phyloP scores from a whole-genome alignment of 2,329 filamentous ascomycete species.

The Epichloe festucae region DNA sequence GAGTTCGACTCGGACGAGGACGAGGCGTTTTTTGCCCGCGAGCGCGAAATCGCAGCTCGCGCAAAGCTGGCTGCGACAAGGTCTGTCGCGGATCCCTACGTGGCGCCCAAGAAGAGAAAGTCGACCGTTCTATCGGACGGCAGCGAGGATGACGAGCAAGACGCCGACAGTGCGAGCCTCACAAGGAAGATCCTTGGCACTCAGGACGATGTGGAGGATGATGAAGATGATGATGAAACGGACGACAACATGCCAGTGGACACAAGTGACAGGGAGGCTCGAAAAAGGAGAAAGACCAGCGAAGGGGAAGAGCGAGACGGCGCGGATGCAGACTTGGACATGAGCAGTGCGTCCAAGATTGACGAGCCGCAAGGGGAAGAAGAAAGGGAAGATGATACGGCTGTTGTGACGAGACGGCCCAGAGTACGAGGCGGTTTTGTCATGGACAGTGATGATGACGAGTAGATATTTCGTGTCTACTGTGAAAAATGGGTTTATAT shows the following conservation, averaged over 20 bases:
- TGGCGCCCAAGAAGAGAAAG: conserved; percentile 17
- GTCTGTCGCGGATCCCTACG: conserved; percentile 5
- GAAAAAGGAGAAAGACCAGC: conserved; percentile 25
- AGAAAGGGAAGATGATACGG: conserved; percentile 15
- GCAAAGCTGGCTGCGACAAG: conserved; percentile 24
- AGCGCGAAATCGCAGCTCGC: conserved; percentile 46
- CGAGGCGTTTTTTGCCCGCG: conserved; percentile 62
- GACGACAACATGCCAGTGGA: conserved; percentile 19
- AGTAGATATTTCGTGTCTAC: conserved; percentile 11
- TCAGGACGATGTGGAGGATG: conserved; percentile 11
- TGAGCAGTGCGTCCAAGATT: background rate
- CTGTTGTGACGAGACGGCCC: conserved; percentile 22
- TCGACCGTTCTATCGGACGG: conserved; percentile 13
- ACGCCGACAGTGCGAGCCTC: conserved; percentile 11
- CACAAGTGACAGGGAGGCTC: conserved; percentile 20
- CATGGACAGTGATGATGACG: conserved; percentile 47
- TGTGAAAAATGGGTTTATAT: too few species aligned
- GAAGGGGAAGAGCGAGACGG: conserved; percentile 10
- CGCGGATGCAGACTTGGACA: conserved; percentile 11
- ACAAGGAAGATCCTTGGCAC: conserved; percentile 13
- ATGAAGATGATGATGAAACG: conserved; percentile 10
- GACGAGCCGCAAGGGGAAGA: conserved; percentile 2
- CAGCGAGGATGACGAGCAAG: conserved; percentile 16
- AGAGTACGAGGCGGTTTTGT: conserved; percentile 41
- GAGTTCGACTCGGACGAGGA: conserved; percentile 67